phyloP scores from a whole-genome alignment of 176 grass and related monocot genomes.

The Oryza brachyantha region DNA sequence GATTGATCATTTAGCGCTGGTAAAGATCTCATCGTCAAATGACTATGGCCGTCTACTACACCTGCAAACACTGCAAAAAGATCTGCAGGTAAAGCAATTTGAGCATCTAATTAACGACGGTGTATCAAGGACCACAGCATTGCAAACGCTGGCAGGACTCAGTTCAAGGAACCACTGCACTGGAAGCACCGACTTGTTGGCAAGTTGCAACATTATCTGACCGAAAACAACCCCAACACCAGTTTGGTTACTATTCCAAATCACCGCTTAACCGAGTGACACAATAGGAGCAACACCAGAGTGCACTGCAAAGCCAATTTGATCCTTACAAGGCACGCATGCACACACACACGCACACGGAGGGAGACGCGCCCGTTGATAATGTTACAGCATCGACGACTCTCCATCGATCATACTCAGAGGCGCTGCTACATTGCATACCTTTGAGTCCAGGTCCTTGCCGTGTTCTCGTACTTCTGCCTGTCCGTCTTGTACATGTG shows the following conservation, averaged over 20 bases:
- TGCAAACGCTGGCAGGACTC: not conserved
- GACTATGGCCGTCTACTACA: not conserved
- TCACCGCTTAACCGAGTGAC: not conserved
- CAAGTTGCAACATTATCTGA: constrained; percentile 21
- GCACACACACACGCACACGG: not conserved
- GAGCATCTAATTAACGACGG: not conserved
- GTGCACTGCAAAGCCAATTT: constrained; percentile 4
- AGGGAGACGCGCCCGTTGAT: not conserved
- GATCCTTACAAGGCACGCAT: not conserved
- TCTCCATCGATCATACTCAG: not conserved
- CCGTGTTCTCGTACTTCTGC: constrained; percentile 67
- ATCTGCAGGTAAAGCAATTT: not conserved
- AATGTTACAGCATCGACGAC: constrained; percentile 8
- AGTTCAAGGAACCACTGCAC: not conserved
- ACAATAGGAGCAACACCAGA: constrained; percentile 1
- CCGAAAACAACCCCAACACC: not conserved
- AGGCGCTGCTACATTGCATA: constrained; percentile 48
- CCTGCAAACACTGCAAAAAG: not conserved
- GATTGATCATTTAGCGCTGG: not conserved
- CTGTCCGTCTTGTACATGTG: constrained; percentile 79
- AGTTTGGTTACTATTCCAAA: constrained; percentile 10
- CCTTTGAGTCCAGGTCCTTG: constrained; percentile 77
- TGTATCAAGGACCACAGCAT: not conserved
- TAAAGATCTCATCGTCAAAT: not conserved
- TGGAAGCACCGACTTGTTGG: not conserved